These are phyloP conservation scores for Blastomyces emzantsi DNA, from an alignment of 2,329 filamentous ascomycete genomes.

Conservation along the genomic window DNA sequence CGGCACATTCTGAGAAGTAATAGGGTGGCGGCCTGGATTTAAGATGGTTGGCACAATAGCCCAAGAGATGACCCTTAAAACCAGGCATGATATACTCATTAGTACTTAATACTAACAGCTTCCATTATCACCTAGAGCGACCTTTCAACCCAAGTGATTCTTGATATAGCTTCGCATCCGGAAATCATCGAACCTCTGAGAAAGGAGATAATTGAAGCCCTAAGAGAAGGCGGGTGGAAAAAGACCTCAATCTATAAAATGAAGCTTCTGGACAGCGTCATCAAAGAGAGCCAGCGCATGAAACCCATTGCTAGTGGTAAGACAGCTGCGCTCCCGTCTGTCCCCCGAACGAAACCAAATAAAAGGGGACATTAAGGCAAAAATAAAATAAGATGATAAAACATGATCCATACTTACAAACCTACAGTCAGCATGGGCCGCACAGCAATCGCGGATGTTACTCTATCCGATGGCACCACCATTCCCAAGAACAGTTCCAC, in stretches of 20 bases:
- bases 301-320: conserved; percentile 23
- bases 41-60: not conserved
- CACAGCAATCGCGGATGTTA: conserved; percentile 18
- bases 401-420: not conserved
- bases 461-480: conserved; percentile 24
- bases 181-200: conserved; percentile 45
- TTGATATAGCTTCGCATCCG: conserved; percentile 44
- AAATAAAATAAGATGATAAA: not conserved
- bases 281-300: conserved; percentile 28
- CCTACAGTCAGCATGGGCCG: conserved; percentile 23
- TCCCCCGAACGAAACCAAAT: not conserved
- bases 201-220: conserved; percentile 41
- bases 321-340: conserved; percentile 1
- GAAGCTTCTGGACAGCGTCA: conserved; percentile 29
- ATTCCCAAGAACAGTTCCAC: conserved; percentile 25
- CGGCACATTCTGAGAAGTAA: not conserved
- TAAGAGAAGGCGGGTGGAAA: conserved; percentile 28
- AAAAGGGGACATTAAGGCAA: not conserved
- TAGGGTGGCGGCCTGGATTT: not conserved
- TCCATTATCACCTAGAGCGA: conserved; percentile 17
- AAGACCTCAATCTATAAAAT: conserved; percentile 28
- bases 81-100: not conserved
- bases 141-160: conserved; percentile 42
- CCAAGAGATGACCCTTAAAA: not conserved
- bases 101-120: not conserved